These are phyloP conservation scores for Yarrowia alimentaria DNA, from an alignment of 805 yeast genomes.

Conservation along the genomic window DNA sequence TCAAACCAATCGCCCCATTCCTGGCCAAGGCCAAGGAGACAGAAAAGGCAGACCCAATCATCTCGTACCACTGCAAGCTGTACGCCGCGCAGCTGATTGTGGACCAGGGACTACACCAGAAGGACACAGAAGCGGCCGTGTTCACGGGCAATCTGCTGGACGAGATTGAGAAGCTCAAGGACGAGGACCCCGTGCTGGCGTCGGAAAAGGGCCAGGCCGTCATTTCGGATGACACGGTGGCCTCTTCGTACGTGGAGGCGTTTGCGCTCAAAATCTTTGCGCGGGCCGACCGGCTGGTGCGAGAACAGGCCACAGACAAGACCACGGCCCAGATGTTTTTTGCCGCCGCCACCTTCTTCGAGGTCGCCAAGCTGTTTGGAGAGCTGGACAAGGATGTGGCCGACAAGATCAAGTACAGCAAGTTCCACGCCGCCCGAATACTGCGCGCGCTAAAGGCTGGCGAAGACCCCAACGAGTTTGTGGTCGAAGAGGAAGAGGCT, in stretches of 20 bases:
- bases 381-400: slow-evolving; percentile 39
- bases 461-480: slow-evolving; percentile 58
- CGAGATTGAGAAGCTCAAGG: slow-evolving; percentile 61
- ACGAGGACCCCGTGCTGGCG: slow-evolving; percentile 42
- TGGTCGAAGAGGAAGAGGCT: slow-evolving; percentile 36
- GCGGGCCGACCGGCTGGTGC: slow-evolving; percentile 50
- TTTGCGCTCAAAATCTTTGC: slow-evolving; percentile 62
- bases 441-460: slow-evolving; percentile 50
- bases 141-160: slow-evolving; percentile 66
- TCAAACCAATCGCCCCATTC: slow-evolving; percentile 35
- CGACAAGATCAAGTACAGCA: slow-evolving; percentile 56
- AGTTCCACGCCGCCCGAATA: slow-evolving; percentile 60
- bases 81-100: slow-evolving; percentile 75
- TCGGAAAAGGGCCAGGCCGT: slow-evolving; percentile 45
- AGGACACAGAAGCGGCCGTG: slow-evolving; percentile 53
- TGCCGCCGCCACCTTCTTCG: slow-evolving; percentile 56
- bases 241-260: slow-evolving; percentile 52
- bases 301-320: slow-evolving; percentile 45
- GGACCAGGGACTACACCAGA: slow-evolving; percentile 55
- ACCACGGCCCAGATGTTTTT: slow-evolving; percentile 52
- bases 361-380: slow-evolving; percentile 47
- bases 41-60: slow-evolving; percentile 56
- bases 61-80: slow-evolving; percentile 68
- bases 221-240: slow-evolving; percentile 58
- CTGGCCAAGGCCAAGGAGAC: slow-evolving; percentile 48